Evolutionary conservation across 2,329 filamentous ascomycete genomes (phyloP), one percentile per base, ranked within the genome.

Genomic region (Penicillium olsonii): DNA sequence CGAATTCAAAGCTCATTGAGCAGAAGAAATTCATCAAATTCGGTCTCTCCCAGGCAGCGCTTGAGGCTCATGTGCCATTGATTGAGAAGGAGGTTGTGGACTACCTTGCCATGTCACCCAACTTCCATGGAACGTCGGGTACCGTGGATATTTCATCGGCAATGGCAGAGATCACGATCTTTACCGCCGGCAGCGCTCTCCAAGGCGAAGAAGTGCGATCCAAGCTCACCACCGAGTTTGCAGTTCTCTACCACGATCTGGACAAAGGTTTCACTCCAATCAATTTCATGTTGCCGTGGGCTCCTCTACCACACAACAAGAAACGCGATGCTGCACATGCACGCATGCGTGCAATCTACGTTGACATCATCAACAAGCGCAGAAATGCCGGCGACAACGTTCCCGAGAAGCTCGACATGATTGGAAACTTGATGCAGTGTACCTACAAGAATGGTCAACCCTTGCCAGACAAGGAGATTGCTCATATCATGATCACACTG

Each of bases 1-100:
- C 90, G 26, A 95, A 95, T 65, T 81, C 88, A 47, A 95, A 95
- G 76, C 81, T 95, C 66, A 95, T 95, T 89, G 90, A 95, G 76
- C 90, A 95, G 79, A 95, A 95, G 78, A 94, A 94, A 65, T 85
- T 86, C 59, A 77, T 86, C 74, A 85, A 86, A 63, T 85, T 80
- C 56, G 83, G 83, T 24, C 76, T 86, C 51, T 84, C 82, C 2
- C 75, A 79, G 54, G 76, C 80, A 22, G 80, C 83, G 15, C 77
- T 86, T 46, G 76, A 77, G 58, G 83, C 82, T 38, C 92, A 95
- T 71, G 88, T 95, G 24, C 84, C 83, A 48, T 83, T 95, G 64
- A 94, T 95, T 66, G 90, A 95, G 71, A 84, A 88, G 55, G 77
- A 83, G 56, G 81, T 64, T 9, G 48, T 58, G 10, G 56, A 84